Conservation (phyloP, 768 basidiomycete genomes). For the Leccinum broughii region DNA sequence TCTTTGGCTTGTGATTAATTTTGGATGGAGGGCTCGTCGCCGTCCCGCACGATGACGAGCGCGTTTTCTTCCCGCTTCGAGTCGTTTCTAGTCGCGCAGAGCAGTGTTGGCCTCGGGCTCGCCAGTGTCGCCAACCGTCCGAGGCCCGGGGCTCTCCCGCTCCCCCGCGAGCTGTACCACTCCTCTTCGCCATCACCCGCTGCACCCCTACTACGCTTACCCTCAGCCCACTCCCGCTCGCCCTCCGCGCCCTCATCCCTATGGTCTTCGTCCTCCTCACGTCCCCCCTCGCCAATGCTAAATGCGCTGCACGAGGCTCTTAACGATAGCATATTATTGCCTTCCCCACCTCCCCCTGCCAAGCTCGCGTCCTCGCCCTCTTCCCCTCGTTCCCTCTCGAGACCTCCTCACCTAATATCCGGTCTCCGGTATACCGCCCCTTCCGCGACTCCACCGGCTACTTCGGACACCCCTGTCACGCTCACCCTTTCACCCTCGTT, state of each 20-base stretch:
- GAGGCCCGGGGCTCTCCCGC: constrained; percentile 7
- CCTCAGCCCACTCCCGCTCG: constrained; percentile 3
- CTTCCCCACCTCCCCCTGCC: constrained; percentile 45
- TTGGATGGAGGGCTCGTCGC: constrained; percentile 16
- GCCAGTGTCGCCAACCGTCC: constrained; percentile 1
- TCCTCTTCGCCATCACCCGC: constrained; percentile 7
- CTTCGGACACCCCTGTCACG: constrained; percentile 17
- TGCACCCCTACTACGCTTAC: constrained; percentile 21
- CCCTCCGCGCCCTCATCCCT: background rate
- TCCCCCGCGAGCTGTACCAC: constrained; percentile 19
- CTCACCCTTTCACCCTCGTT: background rate
- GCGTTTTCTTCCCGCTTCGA: constrained; percentile 5
- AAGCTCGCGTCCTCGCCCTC: constrained; percentile 40
- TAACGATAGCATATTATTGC: constrained; percentile 37
- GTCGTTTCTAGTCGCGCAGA: constrained; percentile 1
- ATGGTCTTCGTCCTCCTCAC: constrained; percentile 10
- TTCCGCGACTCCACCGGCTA: constrained; percentile 55
- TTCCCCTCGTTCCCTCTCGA: constrained; percentile 34
- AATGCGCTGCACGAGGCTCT: constrained; percentile 48
- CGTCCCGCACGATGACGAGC: constrained; percentile 12
- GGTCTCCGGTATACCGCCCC: constrained; percentile 62
- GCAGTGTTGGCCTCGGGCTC: background rate
- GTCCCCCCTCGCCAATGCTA: constrained; percentile 42
- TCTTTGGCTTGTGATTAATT: constrained; percentile 6
- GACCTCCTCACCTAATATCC: constrained; percentile 54